These are phyloP conservation scores for Adenanthera pavonina DNA, from an alignment of 306 rosid species.

Conservation along the genomic window DNA sequence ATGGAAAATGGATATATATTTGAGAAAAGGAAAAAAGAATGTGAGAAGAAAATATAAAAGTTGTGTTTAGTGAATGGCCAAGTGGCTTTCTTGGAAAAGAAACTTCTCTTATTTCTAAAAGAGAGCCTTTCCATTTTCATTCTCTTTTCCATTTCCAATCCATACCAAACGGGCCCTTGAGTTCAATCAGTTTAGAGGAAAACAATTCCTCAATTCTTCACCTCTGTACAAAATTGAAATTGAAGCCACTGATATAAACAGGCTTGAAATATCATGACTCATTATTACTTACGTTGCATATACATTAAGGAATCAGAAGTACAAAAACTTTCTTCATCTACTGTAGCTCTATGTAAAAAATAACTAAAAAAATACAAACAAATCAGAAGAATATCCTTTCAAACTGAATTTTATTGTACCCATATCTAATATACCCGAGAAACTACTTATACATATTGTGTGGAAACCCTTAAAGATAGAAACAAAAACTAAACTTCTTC, in stretches of 20 bases:
- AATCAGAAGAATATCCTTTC: neutral
- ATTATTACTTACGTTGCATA: neutral
- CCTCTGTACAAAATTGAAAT: no score
- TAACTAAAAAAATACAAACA: neutral
- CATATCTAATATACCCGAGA: neutral
- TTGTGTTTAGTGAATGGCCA: no score
- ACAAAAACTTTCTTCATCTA: neutral
- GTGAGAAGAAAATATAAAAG: no score
- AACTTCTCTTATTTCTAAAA: no score
- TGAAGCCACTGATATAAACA: neutral
- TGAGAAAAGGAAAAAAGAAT: no score
- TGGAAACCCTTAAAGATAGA: neutral
- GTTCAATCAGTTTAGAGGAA: no score
- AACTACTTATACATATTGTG: neutral
- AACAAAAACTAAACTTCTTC: neutral
- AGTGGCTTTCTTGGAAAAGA: no score
- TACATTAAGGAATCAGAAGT: neutral
- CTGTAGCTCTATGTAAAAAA: neutral
- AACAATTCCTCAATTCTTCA: no score
- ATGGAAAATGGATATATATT: no score
- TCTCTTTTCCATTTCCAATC: no score
- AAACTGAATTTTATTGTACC: constrained; percentile 23
- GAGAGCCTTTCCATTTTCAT: no score
- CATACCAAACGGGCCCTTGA: no score
- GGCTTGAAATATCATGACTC: neutral